Conservation (phyloP, 805 yeast genomes). For the Diddensiella transvaalensis region DNA sequence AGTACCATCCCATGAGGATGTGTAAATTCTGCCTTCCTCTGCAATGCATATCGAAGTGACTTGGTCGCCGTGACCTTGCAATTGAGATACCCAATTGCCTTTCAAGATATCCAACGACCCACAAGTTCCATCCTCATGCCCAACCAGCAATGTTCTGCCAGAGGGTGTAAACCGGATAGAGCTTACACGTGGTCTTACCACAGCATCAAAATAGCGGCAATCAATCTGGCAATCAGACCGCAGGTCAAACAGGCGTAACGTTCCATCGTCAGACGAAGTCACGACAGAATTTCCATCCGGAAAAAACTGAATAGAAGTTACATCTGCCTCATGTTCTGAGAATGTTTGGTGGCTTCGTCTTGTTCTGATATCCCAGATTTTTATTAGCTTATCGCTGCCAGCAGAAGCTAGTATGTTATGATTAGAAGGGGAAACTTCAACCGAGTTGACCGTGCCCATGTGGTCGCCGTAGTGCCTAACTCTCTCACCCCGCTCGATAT, state of each 20-base stretch:
- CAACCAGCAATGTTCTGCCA: conserved; percentile 69
- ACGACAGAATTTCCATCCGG: conserved; percentile 69
- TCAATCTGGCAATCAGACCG: conserved; percentile 71
- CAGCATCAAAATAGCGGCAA: conserved; percentile 17
- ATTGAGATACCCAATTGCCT: conserved; percentile 58
- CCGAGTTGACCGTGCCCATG: conserved; percentile 46
- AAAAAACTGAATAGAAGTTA: conserved; percentile 57
- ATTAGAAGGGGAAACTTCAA: conserved; percentile 61
- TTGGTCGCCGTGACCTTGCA: conserved; percentile 62
- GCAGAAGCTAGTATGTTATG: conserved; percentile 63
- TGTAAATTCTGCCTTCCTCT: conserved; percentile 70
- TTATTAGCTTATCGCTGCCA: conserved; percentile 65
- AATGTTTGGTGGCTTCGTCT: conserved; percentile 37
- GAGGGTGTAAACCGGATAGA: conserved; percentile 70
- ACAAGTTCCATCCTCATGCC: conserved; percentile 74
- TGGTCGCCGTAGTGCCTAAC: conserved; percentile 37
- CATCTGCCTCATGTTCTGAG: conserved; percentile 59
- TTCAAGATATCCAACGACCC: conserved; percentile 73
- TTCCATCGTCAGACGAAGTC: conserved; percentile 78
- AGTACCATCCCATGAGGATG: conserved; percentile 79
- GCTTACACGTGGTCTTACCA: neutral
- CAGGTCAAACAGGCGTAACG: conserved; percentile 65
- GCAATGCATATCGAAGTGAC: conserved; percentile 39
- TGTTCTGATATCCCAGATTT: conserved; percentile 74
- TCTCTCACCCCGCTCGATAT: conserved; percentile 55